Base-by-base conservation (phyloP, 768 basidiomycete genomes). In the Agrocybe praecox region DNA sequence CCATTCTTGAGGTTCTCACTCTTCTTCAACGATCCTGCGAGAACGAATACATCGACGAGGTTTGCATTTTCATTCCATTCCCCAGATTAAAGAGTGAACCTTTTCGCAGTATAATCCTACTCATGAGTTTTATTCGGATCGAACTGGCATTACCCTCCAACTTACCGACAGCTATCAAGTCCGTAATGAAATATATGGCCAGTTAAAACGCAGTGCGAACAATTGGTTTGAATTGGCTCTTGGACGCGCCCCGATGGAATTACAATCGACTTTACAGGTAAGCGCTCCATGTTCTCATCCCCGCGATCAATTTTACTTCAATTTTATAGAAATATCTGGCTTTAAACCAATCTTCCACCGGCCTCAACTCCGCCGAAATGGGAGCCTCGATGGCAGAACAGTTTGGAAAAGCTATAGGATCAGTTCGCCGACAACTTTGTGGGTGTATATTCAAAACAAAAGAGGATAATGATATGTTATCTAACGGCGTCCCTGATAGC, bases 201-300 rank as follows among this genome's bases (percentile, higher is more conserved):
- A 89, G 53, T 69, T 97, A 29, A 86, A 92, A 58, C 80, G 80
- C 4, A 85, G 90, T 64, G 88, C 94, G 10, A 84, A 81, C 55
- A 79, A 70, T 18, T 99, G 96, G 96, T 89, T 99, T 56, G 86
- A 90, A 55, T 74, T 94, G 40, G 94, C 92, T 1, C 76, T 98
- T 32, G 85, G 88, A 11, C 86, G 95, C 18, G 94, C 96, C 1
- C 96, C 96, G 0, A 83, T 95, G 68, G 96, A 97, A 69, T 74
- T 98, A 47, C 94, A 96, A 59, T 92, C 94, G 0, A 94, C 93
- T 0, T 75, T 99, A 52, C 94, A 96, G 82, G 94, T 91, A 65
- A 43, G 77, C 65, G 32, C 14, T 11, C n/a, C 3, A 46, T 11
- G 17, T 53, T 55, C 36, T 21, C 22, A 15, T 6, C 22, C 51